Evolutionary conservation across 2,329 filamentous ascomycete species (phyloP), one percentile per base, ranked within the genome.

Genomic region (Exophiala dermatitidis): DNA sequence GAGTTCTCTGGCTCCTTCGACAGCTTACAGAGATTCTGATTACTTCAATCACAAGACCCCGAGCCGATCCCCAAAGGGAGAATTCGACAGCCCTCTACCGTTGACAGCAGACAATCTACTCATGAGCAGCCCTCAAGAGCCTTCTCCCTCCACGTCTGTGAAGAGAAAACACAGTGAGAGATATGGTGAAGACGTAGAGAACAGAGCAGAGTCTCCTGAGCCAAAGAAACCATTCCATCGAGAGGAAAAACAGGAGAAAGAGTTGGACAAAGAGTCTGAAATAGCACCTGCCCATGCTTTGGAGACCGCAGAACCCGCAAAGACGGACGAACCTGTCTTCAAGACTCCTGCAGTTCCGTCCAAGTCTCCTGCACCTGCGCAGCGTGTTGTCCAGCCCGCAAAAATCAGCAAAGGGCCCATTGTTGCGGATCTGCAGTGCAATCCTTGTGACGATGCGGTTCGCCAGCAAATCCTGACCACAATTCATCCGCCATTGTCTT

Each of bases 371-470:
- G 50, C 67, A 3, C 62, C 66, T n/a, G 50, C 67, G 4, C 64
- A 61, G 43, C 57, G 12, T 7, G 40, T 50, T 42, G 43, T 57
- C 1, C 53, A 50, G 46, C 60, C 66, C 6, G 28, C 52, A 7
- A 52, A 38, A 9, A 76, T 73, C 48, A 69, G 74, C 36, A 66
- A 74, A 9, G 71, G 84, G 0, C 85, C 86, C 0, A 84, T 95
- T 43, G 86, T 97, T 66, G 82, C 83, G 56, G 91, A 97, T 41
- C 61, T 71, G 0, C 88, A 90, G 66, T 95, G 90, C 71, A 97
- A 97, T 65, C 93, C 93, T 0, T 85, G 93, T 37, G 88, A 94
- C 62, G 82, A 84, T n/a, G 71, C 72, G 1, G 76, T 95, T 34
- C 84, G 88, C 5, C 75, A 82, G 10, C 81, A 83, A 53, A 95